Percentiles rank a stretch among this genome's conserved stretches.
Conservation (phyloP, 108 stramenopile species). For the Asterionellopsis glacialis region DNA sequence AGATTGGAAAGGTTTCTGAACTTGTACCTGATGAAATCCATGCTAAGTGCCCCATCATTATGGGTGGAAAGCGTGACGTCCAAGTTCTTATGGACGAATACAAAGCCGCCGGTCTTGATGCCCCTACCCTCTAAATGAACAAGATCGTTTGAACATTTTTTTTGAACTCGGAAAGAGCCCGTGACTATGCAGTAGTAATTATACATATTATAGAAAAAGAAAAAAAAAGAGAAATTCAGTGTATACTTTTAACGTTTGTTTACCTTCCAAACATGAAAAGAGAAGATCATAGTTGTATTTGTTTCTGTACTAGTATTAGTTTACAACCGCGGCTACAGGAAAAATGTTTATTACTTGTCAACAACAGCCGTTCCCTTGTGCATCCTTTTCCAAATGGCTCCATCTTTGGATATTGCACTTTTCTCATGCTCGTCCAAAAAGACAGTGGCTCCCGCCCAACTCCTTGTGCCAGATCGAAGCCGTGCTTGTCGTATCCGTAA, state of each 20-base stretch:
- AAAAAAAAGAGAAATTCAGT: too few relatives aligned
- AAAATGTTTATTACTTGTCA: constrained; percentile 38
- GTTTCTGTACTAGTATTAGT: too few relatives aligned
- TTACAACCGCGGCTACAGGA: too few relatives aligned
- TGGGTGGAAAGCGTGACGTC: constrained; percentile 92
- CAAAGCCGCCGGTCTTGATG: constrained; percentile 61
- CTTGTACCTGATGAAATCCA: constrained; percentile 89
- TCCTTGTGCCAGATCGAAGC: neutral
- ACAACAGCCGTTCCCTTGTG: constrained; percentile 33
- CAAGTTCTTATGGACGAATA: constrained; percentile 79
- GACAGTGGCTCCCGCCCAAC: too few relatives aligned
- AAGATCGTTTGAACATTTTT: neutral
- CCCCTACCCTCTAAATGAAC: constrained; percentile 44
- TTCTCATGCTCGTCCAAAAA: too few relatives aligned
- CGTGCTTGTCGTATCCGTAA: constrained; percentile 58
- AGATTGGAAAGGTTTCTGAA: constrained; percentile 89
- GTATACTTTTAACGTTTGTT: too few relatives aligned
- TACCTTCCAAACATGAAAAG: neutral
- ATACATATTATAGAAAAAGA: too few relatives aligned
- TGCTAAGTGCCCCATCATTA: constrained; percentile 96
- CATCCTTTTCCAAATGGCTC: constrained; percentile 41
- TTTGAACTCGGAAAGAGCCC: too few relatives aligned
- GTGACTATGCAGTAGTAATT: too few relatives aligned
- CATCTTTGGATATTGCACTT: constrained; percentile 8
- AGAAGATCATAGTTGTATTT: too few relatives aligned